Evolutionary conservation across 192 early-diverging fungal genomes (phyloP).

Genomic region (Gonapodya prolifera): DNA sequence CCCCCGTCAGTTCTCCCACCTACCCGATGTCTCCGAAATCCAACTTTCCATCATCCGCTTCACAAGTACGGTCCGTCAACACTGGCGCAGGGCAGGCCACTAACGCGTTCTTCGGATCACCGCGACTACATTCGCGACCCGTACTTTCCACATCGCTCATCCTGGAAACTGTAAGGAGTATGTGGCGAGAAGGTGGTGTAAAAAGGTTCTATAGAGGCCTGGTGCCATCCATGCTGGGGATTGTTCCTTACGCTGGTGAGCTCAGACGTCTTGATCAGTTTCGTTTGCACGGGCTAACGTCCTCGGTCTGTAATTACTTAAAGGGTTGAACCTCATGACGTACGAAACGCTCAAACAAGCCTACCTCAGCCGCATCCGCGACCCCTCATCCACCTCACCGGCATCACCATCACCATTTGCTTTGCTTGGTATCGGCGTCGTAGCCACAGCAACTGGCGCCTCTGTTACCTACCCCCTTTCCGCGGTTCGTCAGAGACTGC

Average conservation of each 20-base stretch:
- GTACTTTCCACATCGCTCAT: constrained; percentile 17
- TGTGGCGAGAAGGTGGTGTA: constrained; percentile 49
- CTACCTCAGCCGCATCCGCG: constrained; percentile 49
- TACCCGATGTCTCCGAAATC: no score
- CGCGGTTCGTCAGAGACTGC: constrained; percentile 23
- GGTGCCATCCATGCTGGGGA: constrained; percentile 47
- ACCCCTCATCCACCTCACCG: constrained; percentile 46
- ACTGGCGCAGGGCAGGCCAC: no score
- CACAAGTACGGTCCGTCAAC: no score
- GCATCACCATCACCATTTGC: neutral
- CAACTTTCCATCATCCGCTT: no score
- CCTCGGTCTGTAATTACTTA: neutral
- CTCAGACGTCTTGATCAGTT: constrained; percentile 32
- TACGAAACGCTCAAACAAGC: neutral
- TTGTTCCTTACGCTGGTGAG: constrained; percentile 64
- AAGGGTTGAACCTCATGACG: neutral
- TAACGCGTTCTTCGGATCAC: no score
- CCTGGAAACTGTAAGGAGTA: constrained; percentile 32
- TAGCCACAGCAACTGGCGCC: neutral
- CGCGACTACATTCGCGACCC: no score
- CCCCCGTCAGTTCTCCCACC: no score
- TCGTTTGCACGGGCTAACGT: neutral
- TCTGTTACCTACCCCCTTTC: neutral
- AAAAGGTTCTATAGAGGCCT: constrained; percentile 52
- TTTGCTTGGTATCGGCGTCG: neutral